Base-by-base conservation (phyloP, 768 basidiomycete genomes). In the Leccinum subgranulosum region DNA sequence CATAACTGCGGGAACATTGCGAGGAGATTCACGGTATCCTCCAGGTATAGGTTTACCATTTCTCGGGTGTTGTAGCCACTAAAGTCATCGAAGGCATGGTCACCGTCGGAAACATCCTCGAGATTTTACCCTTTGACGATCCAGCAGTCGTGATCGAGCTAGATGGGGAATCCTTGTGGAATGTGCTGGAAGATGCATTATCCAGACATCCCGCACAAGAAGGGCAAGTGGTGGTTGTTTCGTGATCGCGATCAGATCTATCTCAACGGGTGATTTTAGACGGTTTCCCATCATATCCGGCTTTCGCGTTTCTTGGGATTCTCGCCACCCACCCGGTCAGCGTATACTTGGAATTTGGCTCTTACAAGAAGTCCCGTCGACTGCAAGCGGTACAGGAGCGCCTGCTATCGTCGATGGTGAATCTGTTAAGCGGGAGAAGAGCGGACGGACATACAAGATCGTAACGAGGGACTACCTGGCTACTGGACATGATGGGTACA, bases 261-360 rank as follows among this genome's bases (percentile, higher is more conserved):
- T 49, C 29, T 11, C 57, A 21, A 67, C 10, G 15, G 4, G 6
- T 47, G 14, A 12, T 50, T 51, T 12, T 52, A 94, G 93, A 23
- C 90, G 94, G 14, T 97, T 97, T 73, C 93, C 94, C 0, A 79
- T 93, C 11, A 77, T 96, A 36, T 88, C 93, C 25, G 94, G 94
- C 17, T 80, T 95, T 41, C 84, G 84, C 11, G 87, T 95, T 9
- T 80, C 84, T 17, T 95, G 93, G 94, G 93, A 97, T 68, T 94
- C 92, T 36, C 81, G 83, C 23, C 79, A 77, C 43, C 81, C 83
- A 1, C 81, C 90, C 0, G 86, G 87, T 15, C 76, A 86, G 53
- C 85, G 94, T 15, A 83, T 97, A 7, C 71, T 87, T 23, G 87
- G 87, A 5, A 77, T 96, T 23, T 86, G 86, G 83, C 74, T 87